These are phyloP conservation scores for Dalbergia cultrata DNA, from an alignment of 306 rosid genomes.

Conservation along the genomic window DNA sequence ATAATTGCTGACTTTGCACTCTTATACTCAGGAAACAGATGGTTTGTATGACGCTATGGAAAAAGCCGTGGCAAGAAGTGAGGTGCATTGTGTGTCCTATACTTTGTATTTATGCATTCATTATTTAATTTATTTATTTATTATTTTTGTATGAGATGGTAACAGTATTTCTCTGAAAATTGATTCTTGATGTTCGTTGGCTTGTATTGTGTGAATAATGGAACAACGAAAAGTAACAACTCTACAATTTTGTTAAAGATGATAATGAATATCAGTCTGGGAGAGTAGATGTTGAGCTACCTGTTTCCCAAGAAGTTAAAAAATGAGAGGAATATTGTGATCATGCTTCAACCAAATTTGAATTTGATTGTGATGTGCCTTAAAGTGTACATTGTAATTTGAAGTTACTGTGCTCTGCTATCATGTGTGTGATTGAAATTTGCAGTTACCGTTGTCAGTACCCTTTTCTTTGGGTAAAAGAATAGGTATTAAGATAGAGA, in stretches of 20 bases:
- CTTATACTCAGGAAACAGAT: slow-evolving; percentile 96
- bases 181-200: slow-evolving; percentile 6
- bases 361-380: too few species aligned
- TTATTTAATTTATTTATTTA: neutral
- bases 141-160: slow-evolving; percentile 10
- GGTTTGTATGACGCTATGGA: slow-evolving; percentile 90
- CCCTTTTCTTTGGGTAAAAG: too few species aligned
- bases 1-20: slow-evolving; percentile 88
- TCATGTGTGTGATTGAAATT: too few species aligned
- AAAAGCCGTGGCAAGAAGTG: slow-evolving; percentile 85
- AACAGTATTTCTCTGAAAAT: neutral
- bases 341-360: too few species aligned
- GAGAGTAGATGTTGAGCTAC: neutral
- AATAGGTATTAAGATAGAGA: too few species aligned
- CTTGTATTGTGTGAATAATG: neutral
- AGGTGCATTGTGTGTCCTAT: slow-evolving; percentile 67
- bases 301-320: neutral
- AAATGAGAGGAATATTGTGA: neutral
- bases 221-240: neutral
- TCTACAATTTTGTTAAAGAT: neutral
- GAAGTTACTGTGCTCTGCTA: too few species aligned
- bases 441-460: too few species aligned
- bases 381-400: too few species aligned
- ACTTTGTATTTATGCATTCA: slow-evolving; percentile 24
- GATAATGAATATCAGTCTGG: neutral